Conservation (phyloP, 257 asterid species). For the Sherardia arvensis region DNA sequence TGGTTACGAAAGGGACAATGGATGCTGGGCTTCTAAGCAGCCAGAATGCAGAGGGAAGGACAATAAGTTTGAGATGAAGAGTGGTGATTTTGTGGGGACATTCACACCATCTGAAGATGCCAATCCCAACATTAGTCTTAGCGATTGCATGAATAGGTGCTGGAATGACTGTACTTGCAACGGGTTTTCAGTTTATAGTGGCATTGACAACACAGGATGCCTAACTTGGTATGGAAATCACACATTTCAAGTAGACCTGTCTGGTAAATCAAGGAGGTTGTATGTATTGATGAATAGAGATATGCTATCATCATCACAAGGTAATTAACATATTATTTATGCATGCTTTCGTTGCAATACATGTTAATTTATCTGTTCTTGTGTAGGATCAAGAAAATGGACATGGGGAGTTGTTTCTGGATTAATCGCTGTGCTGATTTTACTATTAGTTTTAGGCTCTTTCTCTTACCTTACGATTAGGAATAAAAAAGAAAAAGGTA, state of each 20-base stretch:
- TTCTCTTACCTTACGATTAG: slow-evolving; percentile 7
- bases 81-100: neutral
- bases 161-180: slow-evolving; percentile 19
- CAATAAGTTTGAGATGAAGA: slow-evolving; percentile 1
- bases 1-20: slow-evolving; percentile 14
- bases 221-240: slow-evolving; percentile 4
- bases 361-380: neutral
- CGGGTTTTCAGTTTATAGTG: neutral
- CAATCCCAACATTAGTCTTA: slow-evolving; percentile 10
- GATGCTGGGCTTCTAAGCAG: slow-evolving; percentile 11
- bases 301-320: slow-evolving; percentile 9
- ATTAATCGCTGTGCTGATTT: neutral
- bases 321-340: too few relatives aligned
- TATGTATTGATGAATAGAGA: too few relatives aligned
- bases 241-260: neutral
- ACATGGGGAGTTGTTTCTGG: slow-evolving; percentile 11
- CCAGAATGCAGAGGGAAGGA: slow-evolving; percentile 18
- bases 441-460: neutral
- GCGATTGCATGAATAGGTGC: slow-evolving; percentile 22
- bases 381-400: slow-evolving; percentile 11
- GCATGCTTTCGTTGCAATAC: too few relatives aligned
- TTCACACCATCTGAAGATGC: neutral
- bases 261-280: neutral
- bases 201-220: slow-evolving; percentile 14
- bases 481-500: slow-evolving; percentile 2